phyloP scores from a whole-genome alignment of 2,329 filamentous ascomycete species.

The Fusarium sp. region DNA sequence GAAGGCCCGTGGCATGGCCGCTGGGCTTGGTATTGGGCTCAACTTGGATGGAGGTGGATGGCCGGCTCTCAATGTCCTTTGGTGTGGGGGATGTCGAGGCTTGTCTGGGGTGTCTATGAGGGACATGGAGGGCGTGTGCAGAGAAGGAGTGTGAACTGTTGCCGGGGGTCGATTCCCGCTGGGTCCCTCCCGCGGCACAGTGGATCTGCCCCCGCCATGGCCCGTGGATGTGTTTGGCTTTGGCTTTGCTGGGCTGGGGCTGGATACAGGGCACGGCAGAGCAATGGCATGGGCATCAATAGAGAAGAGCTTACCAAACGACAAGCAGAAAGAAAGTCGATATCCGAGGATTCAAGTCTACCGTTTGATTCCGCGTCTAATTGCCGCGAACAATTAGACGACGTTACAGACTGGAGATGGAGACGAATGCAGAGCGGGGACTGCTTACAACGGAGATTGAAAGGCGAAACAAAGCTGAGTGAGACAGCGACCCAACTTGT shows the following conservation, averaged over 20 bases:
- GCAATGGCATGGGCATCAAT: slow-evolving; percentile 21
- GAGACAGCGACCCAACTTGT: slow-evolving; percentile 30
- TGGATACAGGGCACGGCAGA: slow-evolving; percentile 22
- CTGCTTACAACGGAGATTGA: slow-evolving; percentile 31
- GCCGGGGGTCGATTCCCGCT: slow-evolving; percentile 42
- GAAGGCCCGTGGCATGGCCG: slow-evolving; percentile 35
- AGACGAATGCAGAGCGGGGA: slow-evolving; percentile 7
- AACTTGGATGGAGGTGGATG: slow-evolving; percentile 29
- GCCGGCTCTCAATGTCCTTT: slow-evolving; percentile 32
- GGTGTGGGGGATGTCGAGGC: slow-evolving; percentile 32
- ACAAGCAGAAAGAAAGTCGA: slow-evolving; percentile 32
- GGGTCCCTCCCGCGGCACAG: slow-evolving; percentile 35
- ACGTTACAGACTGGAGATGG: slow-evolving; percentile 5
- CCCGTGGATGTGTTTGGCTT: slow-evolving; percentile 6
- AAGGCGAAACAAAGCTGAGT: slow-evolving; percentile 21
- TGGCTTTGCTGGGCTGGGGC: slow-evolving; percentile 1
- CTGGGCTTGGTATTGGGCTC: slow-evolving; percentile 1
- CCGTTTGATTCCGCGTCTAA: slow-evolving; percentile 23
- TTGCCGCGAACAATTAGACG: slow-evolving; percentile 26
- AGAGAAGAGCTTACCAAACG: slow-evolving; percentile 38
- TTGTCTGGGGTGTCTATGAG: slow-evolving; percentile 26
- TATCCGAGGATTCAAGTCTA: slow-evolving; percentile 22
- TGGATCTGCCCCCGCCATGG: slow-evolving; percentile 35
- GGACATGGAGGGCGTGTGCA: slow-evolving; percentile 18
- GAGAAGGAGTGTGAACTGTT: slow-evolving; percentile 25